Base-by-base conservation (phyloP, 306 rosid species). In the Vigna trinervia region DNA sequence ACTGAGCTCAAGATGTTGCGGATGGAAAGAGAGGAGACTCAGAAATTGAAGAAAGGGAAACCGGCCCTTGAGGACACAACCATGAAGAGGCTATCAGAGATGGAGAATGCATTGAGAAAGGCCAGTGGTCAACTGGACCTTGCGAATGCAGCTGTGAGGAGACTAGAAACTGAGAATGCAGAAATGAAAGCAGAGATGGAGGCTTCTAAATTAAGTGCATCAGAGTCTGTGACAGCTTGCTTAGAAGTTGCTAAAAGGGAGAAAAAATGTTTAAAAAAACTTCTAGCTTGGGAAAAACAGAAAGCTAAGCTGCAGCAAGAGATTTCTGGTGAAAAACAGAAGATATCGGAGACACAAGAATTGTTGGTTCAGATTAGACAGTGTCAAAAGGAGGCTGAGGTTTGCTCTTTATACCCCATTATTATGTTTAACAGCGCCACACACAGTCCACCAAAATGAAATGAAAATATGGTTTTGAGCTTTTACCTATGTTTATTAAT, bases 111-210 rank as follows among this genome's bases (percentile, higher is more conserved):
- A 75, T 77, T 95, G 82, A 89, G 96, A 86, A 92, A 88, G 87
- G 97, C 98, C 51, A 92, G 96, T 78, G 90, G 90, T 83, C 93
- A 95, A 84, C 97, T 92, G 86, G 97, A 95, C 89, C 86, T 89
- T 17, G 95, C 97, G 22, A 90, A 92, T 90, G 92, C 92, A 15
- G 91, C 91, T 56, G 98, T 92, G 81, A 91, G 92, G 61, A 84
- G 89, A 47, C 88, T 95, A 46, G 97, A 95, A 88, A 84, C 80
- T 7, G 97, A 95, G 87, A 90, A 95, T 86, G 98, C 98, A 20
- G 97, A 92, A 85, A 90, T 95, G 76, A 89, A 86, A 76, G 97
- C 98, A 81, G 99, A 95, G 89, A 92, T 90, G 97, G 97, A 92
- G 90, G 99, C 99, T 81, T 92, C 94, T 52, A 95, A 95, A 76